phyloP scores from a whole-genome alignment of 2,329 filamentous ascomycete genomes.

The Xylaria digitata region DNA sequence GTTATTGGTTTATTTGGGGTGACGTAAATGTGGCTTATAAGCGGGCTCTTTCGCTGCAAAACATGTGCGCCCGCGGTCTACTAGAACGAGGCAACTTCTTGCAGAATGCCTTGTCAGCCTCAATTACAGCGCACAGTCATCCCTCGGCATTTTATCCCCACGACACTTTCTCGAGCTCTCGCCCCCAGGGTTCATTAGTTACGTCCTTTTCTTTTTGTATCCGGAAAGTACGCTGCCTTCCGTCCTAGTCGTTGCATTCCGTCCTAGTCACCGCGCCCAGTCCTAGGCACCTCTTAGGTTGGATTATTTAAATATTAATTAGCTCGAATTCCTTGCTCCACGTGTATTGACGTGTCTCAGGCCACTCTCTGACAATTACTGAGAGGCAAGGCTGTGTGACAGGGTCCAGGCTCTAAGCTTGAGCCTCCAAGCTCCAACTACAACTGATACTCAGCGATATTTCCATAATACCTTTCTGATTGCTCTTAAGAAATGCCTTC shows the following conservation, averaged over 20 bases:
- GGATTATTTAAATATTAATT: constrained; percentile 22
- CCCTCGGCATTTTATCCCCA: constrained; percentile 17
- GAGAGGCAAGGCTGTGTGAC: constrained; percentile 30
- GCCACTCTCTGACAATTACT: constrained; percentile 6
- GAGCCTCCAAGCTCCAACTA: constrained; percentile 16
- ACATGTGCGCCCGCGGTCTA: constrained; percentile 32
- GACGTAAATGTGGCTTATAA: constrained; percentile 28
- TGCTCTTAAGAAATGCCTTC: constrained; percentile 38
- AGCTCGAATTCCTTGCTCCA: constrained; percentile 21
- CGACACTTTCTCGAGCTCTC: constrained; percentile 31
- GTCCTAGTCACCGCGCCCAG: constrained; percentile 7
- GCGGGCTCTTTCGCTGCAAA: constrained; percentile 22
- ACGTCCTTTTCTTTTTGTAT: constrained; percentile 27
- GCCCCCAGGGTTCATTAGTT: constrained; percentile 36
- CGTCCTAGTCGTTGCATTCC: constrained; percentile 23
- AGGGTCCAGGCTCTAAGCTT: constrained; percentile 3
- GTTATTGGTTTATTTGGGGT: constrained; percentile 17
- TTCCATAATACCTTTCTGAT: not conserved
- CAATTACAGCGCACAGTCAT: constrained; percentile 41
- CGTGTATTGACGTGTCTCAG: constrained; percentile 8
- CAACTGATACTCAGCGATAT: not conserved
- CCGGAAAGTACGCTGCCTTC: constrained; percentile 24
- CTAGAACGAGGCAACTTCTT: constrained; percentile 33
- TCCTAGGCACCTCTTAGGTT: not conserved
- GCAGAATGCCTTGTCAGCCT: constrained; percentile 49